Evolutionary conservation across 257 asterid genomes (phyloP), one percentile per base, ranked within the genome.

Genomic region (Striga asiatica): DNA sequence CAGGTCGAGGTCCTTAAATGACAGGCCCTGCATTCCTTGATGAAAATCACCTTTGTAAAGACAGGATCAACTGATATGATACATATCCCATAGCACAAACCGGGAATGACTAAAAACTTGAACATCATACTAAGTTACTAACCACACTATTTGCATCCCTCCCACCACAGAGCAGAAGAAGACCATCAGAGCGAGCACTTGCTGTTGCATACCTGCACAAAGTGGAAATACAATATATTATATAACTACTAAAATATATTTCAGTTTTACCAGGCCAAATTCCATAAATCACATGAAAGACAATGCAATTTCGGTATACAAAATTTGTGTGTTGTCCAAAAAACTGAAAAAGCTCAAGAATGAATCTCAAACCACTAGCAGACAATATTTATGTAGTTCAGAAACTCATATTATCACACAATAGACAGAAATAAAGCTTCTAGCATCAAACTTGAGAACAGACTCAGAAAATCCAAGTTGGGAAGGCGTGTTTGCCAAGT

Each of bases 131-230:
- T 27, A 27, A 18, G 17, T 41, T 35, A 70, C 95, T 73, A 61
- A 92, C 98, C 96, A 92, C 99, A 66, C 95, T 92, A 61, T 79
- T 88, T 8, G 89, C 94, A 67, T 92, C 99, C 87, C 99, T 88
- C 68, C 99, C 99, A 60, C 99, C 99, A 66, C 99, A 92, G 18
- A 92, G 95, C 66, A 92, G 80, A 70, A 92, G 97, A 74, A 92
- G 97, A 60, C 99, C 99, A 78, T 92, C 99, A 47, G 99, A 88
- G 58, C 99, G 93, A 12, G 99, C 99, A 69, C 99, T 92, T 54
- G 99, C 97, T 51, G 97, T 92, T 16, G 99, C 97, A 64, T 92
- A 92, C 99, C 99, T 92, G 72, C 39, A 48, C 41, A 46, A n/a
- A 49, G 61, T 25, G 64, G 48, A 71, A 32, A 51, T 51, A 50